Evolutionary conservation across 169 alveolate species (phyloP), one percentile per base, ranked within the genome.

Genomic region (Plasmodium sp.): DNA sequence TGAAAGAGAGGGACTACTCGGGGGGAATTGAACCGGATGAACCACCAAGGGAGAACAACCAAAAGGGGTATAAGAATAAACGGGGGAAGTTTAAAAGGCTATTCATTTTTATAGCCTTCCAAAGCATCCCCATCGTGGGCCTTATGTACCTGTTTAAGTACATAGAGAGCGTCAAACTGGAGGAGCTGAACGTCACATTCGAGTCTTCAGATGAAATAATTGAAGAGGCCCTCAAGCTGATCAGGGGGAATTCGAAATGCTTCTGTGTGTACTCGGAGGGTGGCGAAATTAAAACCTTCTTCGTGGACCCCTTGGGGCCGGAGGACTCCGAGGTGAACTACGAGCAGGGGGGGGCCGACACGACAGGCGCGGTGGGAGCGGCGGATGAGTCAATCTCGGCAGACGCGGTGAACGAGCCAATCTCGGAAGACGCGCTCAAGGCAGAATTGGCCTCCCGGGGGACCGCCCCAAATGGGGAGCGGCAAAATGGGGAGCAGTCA

Each of bases 131-230:
- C 22, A 86, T 86, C 39, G 81, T 86, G 10, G 86, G 86, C 5
- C 62, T 86, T 54, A 86, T 86, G 93, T 86, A 86, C 33, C 41
- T 86, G 16, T 86, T 86, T 86, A 86, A 86, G 71, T 86, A 86
- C 41, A 31, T 86, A 27, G 93, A 86, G 67, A 84, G 71, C 36
- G 88, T 51, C n/a, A 86, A 86, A 56, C 27, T 86, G 45, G 56
- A 80, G 4, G 93, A 86, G 62, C 36, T 86, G n/a, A 86, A 74
- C 5, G 54, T 51, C 31, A 54, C 84, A 45, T 86, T 86, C 67
- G 85, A 86, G 12, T 56, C 93, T 2, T 86, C 93, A 1, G 93
- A 86, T 18, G 93, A 86, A 54, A 77, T 86, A 12, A 56, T 86
- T 7, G 77, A 77, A 51, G 93, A 86, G 39, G 73, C 86, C 7